Evolutionary conservation across 176 grass and related monocot species (phyloP), one percentile per base, ranked within the genome.

Genomic region (Pharus latifolius): DNA sequence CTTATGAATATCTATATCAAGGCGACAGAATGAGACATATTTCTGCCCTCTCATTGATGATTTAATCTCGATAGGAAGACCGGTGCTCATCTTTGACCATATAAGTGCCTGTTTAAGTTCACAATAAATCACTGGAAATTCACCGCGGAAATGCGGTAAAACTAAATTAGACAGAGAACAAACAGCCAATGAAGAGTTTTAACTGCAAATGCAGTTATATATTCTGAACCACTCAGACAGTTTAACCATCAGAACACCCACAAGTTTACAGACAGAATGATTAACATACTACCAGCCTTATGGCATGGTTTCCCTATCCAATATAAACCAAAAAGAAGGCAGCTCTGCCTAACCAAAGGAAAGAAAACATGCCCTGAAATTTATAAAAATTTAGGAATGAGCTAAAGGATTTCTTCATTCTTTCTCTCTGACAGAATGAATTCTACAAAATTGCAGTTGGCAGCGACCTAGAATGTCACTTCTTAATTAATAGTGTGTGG

Each of bases 21-120:
- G 80, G 25, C 84, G 89, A 71, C 94, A 93, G 73, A 90, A 98
- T 3, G 94, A 85, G 56, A 69, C 60, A 76, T 80, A 90, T 60
- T 83, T 90, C 79, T 98, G 94, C 20, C 74, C 86, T 67, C 80
- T 92, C 90, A 92, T 85, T 2, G 89, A 82, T 61, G 94, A 98
- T 18, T 56, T 82, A 75, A 98, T 98, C 45, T 98, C 94, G 75
- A 98, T 98, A 40, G 89, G 94, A 85, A 98, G 94, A 24, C 94
- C 84, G 14, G 94, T 98, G 43, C 94, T 98, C 94, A 93, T 98
- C 78, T 98, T 98, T 65, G 87, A 93, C 94, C 94, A 98, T 84
- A 93, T 93, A 44, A 98, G 81, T 82, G 94, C 94, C 94, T 98
- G 89, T 81, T 77, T 77, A 32, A 81, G 63, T 68, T 81, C 54